phyloP scores from a whole-genome alignment of 768 basidiomycete species.

The Naganishia antarctica region DNA sequence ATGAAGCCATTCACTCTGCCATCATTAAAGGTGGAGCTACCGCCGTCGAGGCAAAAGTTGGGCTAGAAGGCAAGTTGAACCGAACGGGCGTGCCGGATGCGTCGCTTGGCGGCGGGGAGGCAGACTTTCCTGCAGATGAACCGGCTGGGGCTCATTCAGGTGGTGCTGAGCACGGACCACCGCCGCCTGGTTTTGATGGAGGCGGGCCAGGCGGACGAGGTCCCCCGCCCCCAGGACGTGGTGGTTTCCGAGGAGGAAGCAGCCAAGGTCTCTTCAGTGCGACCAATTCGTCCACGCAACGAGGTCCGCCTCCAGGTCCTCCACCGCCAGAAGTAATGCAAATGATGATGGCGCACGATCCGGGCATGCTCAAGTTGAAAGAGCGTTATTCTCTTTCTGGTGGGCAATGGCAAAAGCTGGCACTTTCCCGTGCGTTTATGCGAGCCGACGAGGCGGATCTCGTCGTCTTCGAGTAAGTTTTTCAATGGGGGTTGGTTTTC shows the following conservation, averaged over 20 bases:
- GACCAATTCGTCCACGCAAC: conserved; percentile 15
- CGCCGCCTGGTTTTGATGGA: neutral
- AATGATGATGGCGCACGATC: conserved; percentile 1
- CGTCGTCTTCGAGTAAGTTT: conserved; percentile 62
- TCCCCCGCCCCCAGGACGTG: neutral
- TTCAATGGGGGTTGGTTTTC: neutral
- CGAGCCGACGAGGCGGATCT: conserved; percentile 72
- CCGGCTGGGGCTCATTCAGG: neutral
- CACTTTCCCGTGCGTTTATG: conserved; percentile 82
- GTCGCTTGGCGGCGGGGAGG: conserved; percentile 24
- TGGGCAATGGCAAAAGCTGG: conserved; percentile 62
- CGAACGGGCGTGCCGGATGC: conserved; percentile 38
- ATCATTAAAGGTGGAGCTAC: conserved; percentile 68
- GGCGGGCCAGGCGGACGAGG: conserved; percentile 18
- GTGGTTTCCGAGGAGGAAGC: neutral
- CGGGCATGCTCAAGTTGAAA: neutral
- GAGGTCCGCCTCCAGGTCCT: conserved; percentile 20
- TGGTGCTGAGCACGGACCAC: conserved; percentile 9
- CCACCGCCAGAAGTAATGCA: conserved; percentile 20
- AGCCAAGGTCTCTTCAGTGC: neutral
- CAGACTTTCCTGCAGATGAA: neutral
- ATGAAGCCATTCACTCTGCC: conserved; percentile 61
- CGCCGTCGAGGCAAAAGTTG: conserved; percentile 62
- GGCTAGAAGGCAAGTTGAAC: conserved; percentile 68
- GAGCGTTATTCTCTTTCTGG: conserved; percentile 48